Base-by-base conservation (phyloP, 768 basidiomycete species). In the Hysterangium stoloniferum region DNA sequence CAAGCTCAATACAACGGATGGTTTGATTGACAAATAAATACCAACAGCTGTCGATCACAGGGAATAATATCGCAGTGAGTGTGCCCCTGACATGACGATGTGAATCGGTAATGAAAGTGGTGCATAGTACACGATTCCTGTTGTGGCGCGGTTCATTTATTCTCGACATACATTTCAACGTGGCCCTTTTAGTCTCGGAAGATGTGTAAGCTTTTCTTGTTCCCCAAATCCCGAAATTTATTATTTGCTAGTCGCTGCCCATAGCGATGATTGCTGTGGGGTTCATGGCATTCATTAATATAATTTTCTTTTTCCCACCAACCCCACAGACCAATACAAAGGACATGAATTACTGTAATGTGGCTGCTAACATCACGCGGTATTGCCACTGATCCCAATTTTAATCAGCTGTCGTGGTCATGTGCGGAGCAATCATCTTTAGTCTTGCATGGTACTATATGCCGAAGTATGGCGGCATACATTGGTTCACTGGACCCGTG, bases 401-500 rank as follows among this genome's bases (percentile, higher is more conserved):
- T 17, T 32, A 13, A 12, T 22, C 19, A 49, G 60, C 58, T 20
- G 69, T 82, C 32, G 78, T 84, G 27, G 83, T 89, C 6, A 64
- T 80, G 3, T 79, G 78, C 0, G 82, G 79, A 2, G 71, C 79
- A 1, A 64, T 85, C 48, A 35, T 70, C 3, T 69, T 86, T 17
- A 75, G 81, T 1, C 57, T 81, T 11, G 54, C 68, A 1, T 88
- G 79, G 70, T 88, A 80, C 61, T 87, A 79, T 66, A 72, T 82
- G 60, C 63, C 63, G 19, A 66, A 68, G 25, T 84, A 85, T 51
- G 84, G 86, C 11, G 86, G 84, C 4, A 68, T 73, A 6, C 66
- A 82, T 55, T 86, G 84, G 84, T 86, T 86, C 60, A 75, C 67
- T 4, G 84, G 84, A 0, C 84, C 84, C 0, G 67, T 84, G 17